phyloP scores from a whole-genome alignment of 352 stramenopile species.

The Pythium utonaiense region DNA sequence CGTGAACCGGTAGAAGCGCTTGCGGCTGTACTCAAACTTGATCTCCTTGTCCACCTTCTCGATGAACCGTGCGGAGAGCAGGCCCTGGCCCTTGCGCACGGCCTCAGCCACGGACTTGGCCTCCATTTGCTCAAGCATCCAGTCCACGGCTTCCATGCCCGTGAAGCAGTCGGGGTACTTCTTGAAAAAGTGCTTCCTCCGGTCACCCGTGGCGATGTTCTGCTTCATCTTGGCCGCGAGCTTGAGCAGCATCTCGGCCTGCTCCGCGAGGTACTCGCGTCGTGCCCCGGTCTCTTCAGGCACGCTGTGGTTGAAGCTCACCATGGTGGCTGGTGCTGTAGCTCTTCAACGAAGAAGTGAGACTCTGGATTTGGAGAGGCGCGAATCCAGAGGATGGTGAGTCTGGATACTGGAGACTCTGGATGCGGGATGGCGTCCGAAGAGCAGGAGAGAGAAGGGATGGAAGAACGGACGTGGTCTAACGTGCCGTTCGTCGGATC shows the following conservation, averaged over 20 bases:
- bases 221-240: conserved; percentile 78
- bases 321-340: conserved; percentile 11
- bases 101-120: conserved; percentile 75
- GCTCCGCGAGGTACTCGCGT: conserved; percentile 37
- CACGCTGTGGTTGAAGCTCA: conserved; percentile 29
- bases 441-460: neutral
- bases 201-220: conserved; percentile 70
- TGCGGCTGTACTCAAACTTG: conserved; percentile 85
- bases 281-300: conserved; percentile 23
- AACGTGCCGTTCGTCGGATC: neutral
- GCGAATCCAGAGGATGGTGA: neutral
- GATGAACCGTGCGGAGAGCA: conserved; percentile 65
- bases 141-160: conserved; percentile 82
- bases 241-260: conserved; percentile 63
- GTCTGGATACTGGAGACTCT: conserved; percentile 1
- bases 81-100: conserved; percentile 73
- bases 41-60: conserved; percentile 80
- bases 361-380: neutral
- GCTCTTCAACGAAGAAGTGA: conserved; percentile 6
- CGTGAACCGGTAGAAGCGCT: conserved; percentile 78
- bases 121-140: conserved; percentile 86
- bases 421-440: conserved; percentile 3
- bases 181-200: conserved; percentile 72
- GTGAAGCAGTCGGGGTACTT: conserved; percentile 83
- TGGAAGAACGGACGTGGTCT: neutral